phyloP scores from a whole-genome alignment of 164 flowering plant genomes.

The Houttuynia cordata region DNA sequence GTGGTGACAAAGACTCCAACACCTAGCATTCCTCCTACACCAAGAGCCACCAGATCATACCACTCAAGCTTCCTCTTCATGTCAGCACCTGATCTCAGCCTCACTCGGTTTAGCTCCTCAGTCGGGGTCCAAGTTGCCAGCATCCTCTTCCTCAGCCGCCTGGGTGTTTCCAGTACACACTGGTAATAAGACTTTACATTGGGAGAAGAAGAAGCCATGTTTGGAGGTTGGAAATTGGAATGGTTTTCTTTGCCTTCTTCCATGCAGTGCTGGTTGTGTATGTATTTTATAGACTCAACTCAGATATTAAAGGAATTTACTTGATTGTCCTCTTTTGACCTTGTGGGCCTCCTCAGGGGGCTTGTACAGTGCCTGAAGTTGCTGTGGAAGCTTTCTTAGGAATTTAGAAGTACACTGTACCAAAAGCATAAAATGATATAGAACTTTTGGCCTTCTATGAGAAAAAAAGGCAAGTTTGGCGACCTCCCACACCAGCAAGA shows the following conservation, averaged over 20 bases:
- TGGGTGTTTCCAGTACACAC: constrained; percentile 29
- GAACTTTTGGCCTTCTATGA: background rate
- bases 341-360: too few species aligned
- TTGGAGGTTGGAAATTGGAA: background rate
- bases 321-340: too few species aligned
- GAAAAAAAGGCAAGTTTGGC: background rate
- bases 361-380: background rate
- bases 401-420: background rate
- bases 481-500: background rate
- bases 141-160: constrained; percentile 50
- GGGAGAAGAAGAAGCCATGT: constrained; percentile 10
- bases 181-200: constrained; percentile 43
- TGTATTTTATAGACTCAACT: background rate
- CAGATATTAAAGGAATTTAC: too few species aligned
- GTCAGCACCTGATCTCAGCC: constrained; percentile 76
- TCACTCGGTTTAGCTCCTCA: constrained; percentile 55
- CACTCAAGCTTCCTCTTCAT: constrained; percentile 75
- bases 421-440: background rate
- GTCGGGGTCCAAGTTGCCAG: constrained; percentile 70
- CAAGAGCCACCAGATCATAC: constrained; percentile 74
- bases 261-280: too few species aligned
- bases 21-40: constrained; percentile 94
- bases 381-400: background rate
- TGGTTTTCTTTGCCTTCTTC: background rate
- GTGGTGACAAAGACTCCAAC: constrained; percentile 91